Conservation (phyloP, 306 rosid species). For the Vigna hirtella region DNA sequence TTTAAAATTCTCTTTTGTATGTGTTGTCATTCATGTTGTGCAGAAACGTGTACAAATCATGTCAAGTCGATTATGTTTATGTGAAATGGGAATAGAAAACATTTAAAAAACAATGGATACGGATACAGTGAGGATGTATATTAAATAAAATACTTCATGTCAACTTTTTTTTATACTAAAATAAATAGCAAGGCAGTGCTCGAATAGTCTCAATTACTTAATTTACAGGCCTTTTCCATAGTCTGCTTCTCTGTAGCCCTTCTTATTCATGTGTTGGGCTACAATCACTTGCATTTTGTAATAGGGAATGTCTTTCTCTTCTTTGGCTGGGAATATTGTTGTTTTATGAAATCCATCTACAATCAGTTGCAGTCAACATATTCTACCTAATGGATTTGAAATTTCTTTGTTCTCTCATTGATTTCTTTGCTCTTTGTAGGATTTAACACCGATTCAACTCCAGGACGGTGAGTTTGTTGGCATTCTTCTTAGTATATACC, state of each 20-base stretch:
- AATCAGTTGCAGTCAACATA: constrained; percentile 22
- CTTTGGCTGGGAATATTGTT: constrained; percentile 1
- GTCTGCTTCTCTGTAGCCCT: constrained; percentile 13
- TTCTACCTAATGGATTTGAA: neutral
- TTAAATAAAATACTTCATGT: neutral
- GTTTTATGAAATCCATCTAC: constrained; percentile 24
- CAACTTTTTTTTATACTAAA: neutral
- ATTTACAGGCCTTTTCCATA: constrained; percentile 2
- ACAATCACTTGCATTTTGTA: constrained; percentile 11
- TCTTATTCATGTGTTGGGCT: constrained; percentile 15
- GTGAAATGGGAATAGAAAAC: neutral
- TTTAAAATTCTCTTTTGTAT: neutral
- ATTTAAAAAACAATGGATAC: neutral
- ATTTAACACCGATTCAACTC: constrained; percentile 82
- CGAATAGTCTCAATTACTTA: neutral
- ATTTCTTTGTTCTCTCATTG: constrained; percentile 36
- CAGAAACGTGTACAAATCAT: neutral
- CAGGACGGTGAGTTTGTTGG: constrained; percentile 72
- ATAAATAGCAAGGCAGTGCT: neutral
- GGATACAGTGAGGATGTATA: neutral
- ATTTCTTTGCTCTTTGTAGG: constrained; percentile 66
- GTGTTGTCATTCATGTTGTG: neutral
- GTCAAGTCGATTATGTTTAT: constrained; percentile 5
- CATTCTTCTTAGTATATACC: constrained; percentile 12
- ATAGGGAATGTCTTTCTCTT: constrained; percentile 17